A percentile compares a stretch with the other conserved stretches of the same genome.
These are phyloP conservation scores for Podospora pseudoanserina DNA, from an alignment of 495 filamentous ascomycete species.

Conservation along the genomic window DNA sequence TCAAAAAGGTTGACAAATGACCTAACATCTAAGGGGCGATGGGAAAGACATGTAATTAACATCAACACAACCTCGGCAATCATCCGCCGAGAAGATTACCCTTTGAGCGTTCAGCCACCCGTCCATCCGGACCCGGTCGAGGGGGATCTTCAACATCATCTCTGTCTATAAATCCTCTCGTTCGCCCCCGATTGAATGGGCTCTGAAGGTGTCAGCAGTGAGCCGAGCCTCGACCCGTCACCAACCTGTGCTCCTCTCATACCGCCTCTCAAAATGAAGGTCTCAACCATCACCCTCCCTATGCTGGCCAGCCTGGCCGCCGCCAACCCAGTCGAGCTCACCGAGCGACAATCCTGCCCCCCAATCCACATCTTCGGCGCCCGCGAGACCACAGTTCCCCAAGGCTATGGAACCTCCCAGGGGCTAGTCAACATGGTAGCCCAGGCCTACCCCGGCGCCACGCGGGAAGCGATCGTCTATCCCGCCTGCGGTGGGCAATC, in stretches of 20 bases:
- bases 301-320: background rate
- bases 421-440: conserved; percentile 53
- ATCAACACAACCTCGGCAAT: background rate
- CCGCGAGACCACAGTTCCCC: conserved; percentile 56
- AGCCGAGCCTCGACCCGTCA: background rate
- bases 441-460: conserved; percentile 52
- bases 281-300: background rate
- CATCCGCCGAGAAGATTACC: conserved; percentile 1
- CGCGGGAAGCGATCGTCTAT: conserved; percentile 51
- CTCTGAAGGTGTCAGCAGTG: background rate
- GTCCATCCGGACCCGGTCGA: background rate
- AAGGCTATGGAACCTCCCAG: conserved; percentile 53
- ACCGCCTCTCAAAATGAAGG: background rate
- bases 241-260: background rate
- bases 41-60: background rate
- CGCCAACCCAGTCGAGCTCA: conserved; percentile 3
- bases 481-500: conserved; percentile 49
- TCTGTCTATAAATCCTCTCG: background rate
- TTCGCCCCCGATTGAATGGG: background rate
- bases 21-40: no score
- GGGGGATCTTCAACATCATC: background rate
- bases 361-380: conserved; percentile 60
- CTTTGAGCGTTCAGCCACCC: background rate
- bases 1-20: no score
- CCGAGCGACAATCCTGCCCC: conserved; percentile 41